Evolutionary conservation across 129 eudicot genomes (phyloP).

Genomic region (Centella asiatica): DNA sequence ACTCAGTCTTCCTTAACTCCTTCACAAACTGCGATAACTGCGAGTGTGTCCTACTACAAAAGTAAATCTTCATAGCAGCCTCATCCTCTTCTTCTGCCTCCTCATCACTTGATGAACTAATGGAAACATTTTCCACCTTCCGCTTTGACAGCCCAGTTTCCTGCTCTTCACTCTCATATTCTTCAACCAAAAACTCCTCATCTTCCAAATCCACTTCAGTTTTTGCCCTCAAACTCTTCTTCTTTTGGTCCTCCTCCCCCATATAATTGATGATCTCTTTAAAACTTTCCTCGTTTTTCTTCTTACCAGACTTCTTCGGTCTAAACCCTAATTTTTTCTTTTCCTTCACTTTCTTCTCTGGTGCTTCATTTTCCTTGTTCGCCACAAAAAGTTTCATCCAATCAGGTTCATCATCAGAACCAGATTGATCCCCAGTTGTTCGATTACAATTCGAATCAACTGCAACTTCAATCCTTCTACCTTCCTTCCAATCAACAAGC

Average conservation of each 20-base stretch:
- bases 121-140: conserved; percentile 35
- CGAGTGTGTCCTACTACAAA: conserved; percentile 94
- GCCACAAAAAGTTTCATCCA: conserved; percentile 52
- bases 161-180: conserved; percentile 74
- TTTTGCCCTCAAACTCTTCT: conserved; percentile 18
- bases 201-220: conserved; percentile 42
- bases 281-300: conserved; percentile 35
- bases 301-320: conserved; percentile 24
- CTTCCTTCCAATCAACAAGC: conserved; percentile 57
- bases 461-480: neutral
- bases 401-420: conserved; percentile 76
- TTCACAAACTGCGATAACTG: conserved; percentile 88
- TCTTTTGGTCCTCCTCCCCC: conserved; percentile 25
- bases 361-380: conserved; percentile 28
- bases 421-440: conserved; percentile 16
- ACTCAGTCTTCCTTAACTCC: conserved; percentile 75
- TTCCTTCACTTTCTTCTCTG: conserved; percentile 30
- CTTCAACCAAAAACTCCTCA: conserved; percentile 68
- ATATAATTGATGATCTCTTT: conserved; percentile 32
- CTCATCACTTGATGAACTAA: conserved; percentile 55
- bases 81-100: conserved; percentile 59
- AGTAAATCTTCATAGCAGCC: conserved; percentile 53
- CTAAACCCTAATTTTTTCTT: conserved; percentile 31
- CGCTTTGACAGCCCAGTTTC: conserved; percentile 38
- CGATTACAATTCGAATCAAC: conserved; percentile 18